Percentiles rank a stretch among this genome's conserved stretches.
These are phyloP conservation scores for Fonsecaea erecta DNA, from an alignment of 2,329 filamentous ascomycete genomes.

Conservation along the genomic window DNA sequence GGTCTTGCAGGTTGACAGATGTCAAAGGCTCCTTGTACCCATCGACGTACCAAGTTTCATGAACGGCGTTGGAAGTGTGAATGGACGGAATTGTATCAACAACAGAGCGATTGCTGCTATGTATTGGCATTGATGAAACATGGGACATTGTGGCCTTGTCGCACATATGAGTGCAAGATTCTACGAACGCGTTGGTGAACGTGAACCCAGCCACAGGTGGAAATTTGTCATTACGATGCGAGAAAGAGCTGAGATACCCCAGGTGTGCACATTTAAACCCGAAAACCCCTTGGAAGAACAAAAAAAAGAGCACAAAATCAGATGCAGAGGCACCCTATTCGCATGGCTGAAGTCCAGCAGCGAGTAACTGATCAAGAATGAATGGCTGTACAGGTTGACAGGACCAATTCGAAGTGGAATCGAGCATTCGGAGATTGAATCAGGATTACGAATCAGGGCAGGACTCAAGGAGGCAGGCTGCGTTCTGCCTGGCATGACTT, in stretches of 20 bases:
- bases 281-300: not conserved
- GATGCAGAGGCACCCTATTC: not conserved
- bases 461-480: not conserved
- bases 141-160: conserved; percentile 4
- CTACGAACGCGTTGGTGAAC: conserved; percentile 23
- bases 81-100: conserved; percentile 10
- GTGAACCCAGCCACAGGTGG: conserved; percentile 4
- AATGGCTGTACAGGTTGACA: not conserved
- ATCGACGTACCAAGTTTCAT: not conserved
- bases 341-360: not conserved
- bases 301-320: not conserved
- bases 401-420: not conserved
- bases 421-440: not conserved
- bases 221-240: conserved; percentile 21
- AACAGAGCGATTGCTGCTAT: conserved; percentile 16
- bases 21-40: not conserved
- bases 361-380: not conserved
- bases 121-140: conserved; percentile 5
- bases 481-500: not conserved
- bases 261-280: not conserved
- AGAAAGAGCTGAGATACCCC: conserved; percentile 20
- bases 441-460: not conserved
- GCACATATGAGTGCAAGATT: conserved; percentile 13
- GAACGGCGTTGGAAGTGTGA: not conserved
- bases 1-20: not conserved